Evolutionary conservation across 371 early-diverging fungal genomes (phyloP), one percentile per base, ranked within the genome.

Genomic region (Rhizomucor miehei): DNA sequence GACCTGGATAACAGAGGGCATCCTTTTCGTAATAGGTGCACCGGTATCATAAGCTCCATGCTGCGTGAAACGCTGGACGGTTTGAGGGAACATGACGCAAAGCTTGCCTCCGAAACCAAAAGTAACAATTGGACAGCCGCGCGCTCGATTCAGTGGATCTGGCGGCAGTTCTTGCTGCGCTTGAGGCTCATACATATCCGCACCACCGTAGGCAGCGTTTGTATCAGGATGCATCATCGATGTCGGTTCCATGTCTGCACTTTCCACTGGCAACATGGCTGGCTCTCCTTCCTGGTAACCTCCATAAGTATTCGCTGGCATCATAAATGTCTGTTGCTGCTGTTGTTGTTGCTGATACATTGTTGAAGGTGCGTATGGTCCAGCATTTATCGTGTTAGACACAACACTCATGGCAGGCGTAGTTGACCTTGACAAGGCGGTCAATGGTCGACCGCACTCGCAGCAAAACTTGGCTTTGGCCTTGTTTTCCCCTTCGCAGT

Each of bases 21-120:
- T 77, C 34, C 67, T 65, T 57, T 82, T 87, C 29, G 73, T 74
- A 45, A 76, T 70, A 38, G 78, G 72, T 8, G 64, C 57, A 37
- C 58, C 62, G 10, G 45, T 51, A 14, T 72, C 70, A 49, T 57
- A 66, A 14, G 82, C 83, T 19, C 48, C 60, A 20, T 62, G 56
- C 20, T 65, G 56, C 20, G 71, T 70, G 38, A 85, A 88, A 6
- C 89, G 83, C 62, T 83, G 87, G 5, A 88, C 86, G 5, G 79
- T 74, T 25, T 75, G 85, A 20, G 93, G 94, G 59, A 86, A 81
- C 61, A 87, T 87, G 14, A 84, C 73, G 44, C 91, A 68, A 24
- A 95, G 71, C 59, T 85, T 84, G 34, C 97, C 97, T 48, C 93
- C 93, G 75, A 94, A 90, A 14, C 94, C 93, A 69, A 93, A 93